phyloP scores from a whole-genome alignment of 306 rosid species.

The Ziziphus jujuba region DNA sequence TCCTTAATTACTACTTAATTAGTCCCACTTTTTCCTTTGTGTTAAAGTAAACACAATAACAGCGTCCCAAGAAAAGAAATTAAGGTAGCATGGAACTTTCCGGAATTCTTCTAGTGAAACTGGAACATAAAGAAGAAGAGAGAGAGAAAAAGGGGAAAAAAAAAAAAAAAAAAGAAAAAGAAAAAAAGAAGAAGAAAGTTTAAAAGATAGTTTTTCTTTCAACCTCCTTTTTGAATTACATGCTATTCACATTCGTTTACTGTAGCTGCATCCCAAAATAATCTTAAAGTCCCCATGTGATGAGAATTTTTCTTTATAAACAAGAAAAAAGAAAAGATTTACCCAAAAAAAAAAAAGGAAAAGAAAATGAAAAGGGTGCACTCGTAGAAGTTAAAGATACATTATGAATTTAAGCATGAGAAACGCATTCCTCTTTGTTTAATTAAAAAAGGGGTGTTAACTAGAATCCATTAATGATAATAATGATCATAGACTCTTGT shows the following conservation, averaged over 20 bases:
- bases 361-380: background rate
- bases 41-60: slow-evolving; percentile 1
- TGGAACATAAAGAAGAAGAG: too few relatives aligned
- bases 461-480: slow-evolving; percentile 26
- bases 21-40: background rate
- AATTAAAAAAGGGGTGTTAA: background rate
- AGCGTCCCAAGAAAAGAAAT: background rate
- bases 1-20: too few relatives aligned
- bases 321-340: too few relatives aligned
- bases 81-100: background rate
- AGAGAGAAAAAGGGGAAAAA: too few relatives aligned
- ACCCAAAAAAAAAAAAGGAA: background rate
- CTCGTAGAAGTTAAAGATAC: background rate
- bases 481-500: background rate
- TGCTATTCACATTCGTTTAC: too few relatives aligned
- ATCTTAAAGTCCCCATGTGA: background rate
- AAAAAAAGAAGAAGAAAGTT: too few relatives aligned
- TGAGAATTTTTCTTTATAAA: background rate
- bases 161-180: too few relatives aligned
- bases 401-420: slow-evolving; percentile 17
- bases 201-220: background rate
- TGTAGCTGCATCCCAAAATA: background rate
- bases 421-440: slow-evolving; percentile 22
- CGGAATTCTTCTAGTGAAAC: too few relatives aligned
- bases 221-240: background rate